phyloP scores from a whole-genome alignment of 116 monocot genomes.

The Posidonia oceanica region DNA sequence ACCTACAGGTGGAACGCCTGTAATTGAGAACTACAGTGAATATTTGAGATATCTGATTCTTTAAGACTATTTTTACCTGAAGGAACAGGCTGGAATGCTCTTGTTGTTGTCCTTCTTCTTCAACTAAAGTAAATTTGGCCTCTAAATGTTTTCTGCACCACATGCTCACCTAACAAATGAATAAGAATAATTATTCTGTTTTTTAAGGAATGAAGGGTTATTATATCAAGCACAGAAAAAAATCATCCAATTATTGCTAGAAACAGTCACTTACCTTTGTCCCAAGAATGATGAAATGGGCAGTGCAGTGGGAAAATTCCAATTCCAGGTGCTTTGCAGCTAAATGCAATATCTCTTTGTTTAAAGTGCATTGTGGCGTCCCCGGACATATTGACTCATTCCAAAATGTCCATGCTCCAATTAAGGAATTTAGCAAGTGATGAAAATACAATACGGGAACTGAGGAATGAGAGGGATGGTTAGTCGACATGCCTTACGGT shows the following conservation, averaged over 20 bases:
- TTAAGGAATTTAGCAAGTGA: conserved; percentile 30
- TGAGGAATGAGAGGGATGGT: no score
- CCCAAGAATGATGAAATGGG: conserved; percentile 53
- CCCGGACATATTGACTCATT: conserved; percentile 35
- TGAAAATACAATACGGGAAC: not conserved
- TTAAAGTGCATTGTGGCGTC: conserved; percentile 43
- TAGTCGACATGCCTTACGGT: no score
- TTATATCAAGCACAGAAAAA: not conserved
- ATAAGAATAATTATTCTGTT: not conserved
- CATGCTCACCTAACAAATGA: conserved; percentile 40
- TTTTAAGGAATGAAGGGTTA: not conserved
- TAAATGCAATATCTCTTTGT: conserved; percentile 47
- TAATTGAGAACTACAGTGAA: no score
- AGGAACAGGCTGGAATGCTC: conserved; percentile 30
- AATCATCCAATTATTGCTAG: not conserved
- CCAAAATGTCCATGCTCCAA: conserved; percentile 43
- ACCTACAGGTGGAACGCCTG: not conserved
- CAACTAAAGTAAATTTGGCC: conserved; percentile 16
- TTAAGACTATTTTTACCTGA: conserved; percentile 22
- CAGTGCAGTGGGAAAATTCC: conserved; percentile 30
- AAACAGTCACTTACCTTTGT: conserved; percentile 43
- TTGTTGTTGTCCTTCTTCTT: conserved; percentile 25
- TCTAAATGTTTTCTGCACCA: conserved; percentile 70
- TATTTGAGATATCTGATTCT: not conserved
- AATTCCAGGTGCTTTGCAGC: conserved; percentile 46